These are phyloP conservation scores for Friedmanniomyces simplex DNA, from an alignment of 495 filamentous ascomycete species.

Conservation along the genomic window DNA sequence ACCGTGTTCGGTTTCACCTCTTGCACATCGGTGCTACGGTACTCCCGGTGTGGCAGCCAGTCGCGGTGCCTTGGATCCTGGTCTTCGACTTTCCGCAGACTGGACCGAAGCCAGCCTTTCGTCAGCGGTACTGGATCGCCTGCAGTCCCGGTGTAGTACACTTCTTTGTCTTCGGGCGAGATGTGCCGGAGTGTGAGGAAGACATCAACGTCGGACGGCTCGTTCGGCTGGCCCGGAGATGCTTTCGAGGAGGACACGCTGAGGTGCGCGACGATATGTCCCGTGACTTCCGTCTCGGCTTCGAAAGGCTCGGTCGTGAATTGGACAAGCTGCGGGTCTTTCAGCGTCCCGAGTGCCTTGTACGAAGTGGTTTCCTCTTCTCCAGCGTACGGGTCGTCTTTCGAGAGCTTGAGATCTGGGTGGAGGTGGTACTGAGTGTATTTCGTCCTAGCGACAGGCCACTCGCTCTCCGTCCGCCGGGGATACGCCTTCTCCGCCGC, in stretches of 20 bases:
- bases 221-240: constrained; percentile 14
- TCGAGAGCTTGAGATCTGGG: constrained; percentile 30
- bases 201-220: constrained; percentile 49
- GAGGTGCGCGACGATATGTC: constrained; percentile 52
- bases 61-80: constrained; percentile 39
- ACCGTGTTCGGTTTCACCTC: constrained; percentile 45
- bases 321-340: constrained; percentile 38
- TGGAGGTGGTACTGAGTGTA: constrained; percentile 49
- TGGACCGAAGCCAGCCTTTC: constrained; percentile 50
- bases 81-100: constrained; percentile 42
- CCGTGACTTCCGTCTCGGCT: constrained; percentile 47
- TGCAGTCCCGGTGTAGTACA: constrained; percentile 53
- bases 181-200: constrained; percentile 56
- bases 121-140: constrained; percentile 42
- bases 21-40: constrained; percentile 46
- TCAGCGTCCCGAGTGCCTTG: constrained; percentile 41
- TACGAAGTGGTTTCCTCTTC: constrained; percentile 38
- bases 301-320: constrained; percentile 47
- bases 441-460: constrained; percentile 52
- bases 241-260: constrained; percentile 46
- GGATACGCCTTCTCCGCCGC: constrained; percentile 37
- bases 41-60: constrained; percentile 51
- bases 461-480: constrained; percentile 39
- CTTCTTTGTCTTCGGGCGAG: constrained; percentile 42
- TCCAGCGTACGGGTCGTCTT: constrained; percentile 9